Evolutionary conservation across 2,329 filamentous ascomycete species (phyloP), one percentile per base, ranked within the genome.

Genomic region (Arthrobotrys entomopaga): DNA sequence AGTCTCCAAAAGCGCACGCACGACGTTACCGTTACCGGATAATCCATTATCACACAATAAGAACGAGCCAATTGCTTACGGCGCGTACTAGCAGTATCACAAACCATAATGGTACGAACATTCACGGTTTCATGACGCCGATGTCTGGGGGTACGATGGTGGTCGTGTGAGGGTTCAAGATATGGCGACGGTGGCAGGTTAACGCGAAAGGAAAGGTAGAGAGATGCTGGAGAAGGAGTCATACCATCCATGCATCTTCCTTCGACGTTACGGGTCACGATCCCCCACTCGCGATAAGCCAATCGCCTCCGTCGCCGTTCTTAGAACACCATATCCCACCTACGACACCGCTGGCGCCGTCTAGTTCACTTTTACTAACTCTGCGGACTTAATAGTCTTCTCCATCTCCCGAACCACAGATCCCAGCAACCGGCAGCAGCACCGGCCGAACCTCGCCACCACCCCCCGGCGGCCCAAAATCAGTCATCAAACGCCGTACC

Each of bases 401-500:
- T 59, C 90, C 89, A 56, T 88, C 88, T 73, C 83, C 82, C 77
- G 85, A 84, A 80, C 83, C 84, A 76, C 81, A 83, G 77, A 82
- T 82, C 76, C 81, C 84, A 77, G 83, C 85, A 74, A 85, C 86
- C 78, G 85, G 86, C 78, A 85, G 87, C 78, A 87, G 87, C 71
- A 91, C 91, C 83, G 92, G 94, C 77, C 89, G 92, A 40, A 90
- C 91, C 29, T 97, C 94, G 57, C 93, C 94, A 75, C 89, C 92
- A 80, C 90, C 93, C 77, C 95, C 95, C 24, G 95, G 95, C 78
- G 95, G 95, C 79, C 93, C 95, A 80, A 93, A 95, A 82, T 96
- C 94, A 78, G 94, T 93, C 76, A 96, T 99, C 84, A 90, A 95
- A 83, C 90, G 95, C 82, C 92, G 95, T 82, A 94, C 95, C 49